phyloP scores from a whole-genome alignment of 169 alveolate genomes.

The Pseudocohnilembus persalinus region DNA sequence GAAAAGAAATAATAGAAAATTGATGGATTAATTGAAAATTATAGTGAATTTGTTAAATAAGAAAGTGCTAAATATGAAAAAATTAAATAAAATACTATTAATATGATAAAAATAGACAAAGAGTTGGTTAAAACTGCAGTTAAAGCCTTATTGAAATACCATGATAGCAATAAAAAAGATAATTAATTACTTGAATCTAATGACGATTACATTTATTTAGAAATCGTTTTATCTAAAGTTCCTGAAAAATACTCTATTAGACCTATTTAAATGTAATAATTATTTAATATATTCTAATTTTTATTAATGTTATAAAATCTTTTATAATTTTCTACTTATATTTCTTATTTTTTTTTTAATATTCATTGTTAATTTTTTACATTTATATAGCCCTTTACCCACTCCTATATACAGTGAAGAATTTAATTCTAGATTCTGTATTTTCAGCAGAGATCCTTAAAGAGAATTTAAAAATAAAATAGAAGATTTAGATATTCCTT shows the following conservation, averaged over 20 bases:
- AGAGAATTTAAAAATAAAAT: slow-evolving; percentile 28
- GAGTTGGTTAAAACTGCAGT: slow-evolving; percentile 16
- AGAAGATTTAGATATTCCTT: slow-evolving; percentile 17
- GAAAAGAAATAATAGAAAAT: slow-evolving; percentile 11
- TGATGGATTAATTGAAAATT: slow-evolving; percentile 3
- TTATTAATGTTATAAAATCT: slow-evolving; percentile 5
- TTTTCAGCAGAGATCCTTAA: slow-evolving; percentile 22
- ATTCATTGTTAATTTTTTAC: neutral
- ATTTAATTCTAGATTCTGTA: slow-evolving; percentile 12
- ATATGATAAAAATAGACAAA: slow-evolving; percentile 14
- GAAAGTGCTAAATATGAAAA: slow-evolving; percentile 12
- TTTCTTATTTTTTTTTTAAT: neutral
- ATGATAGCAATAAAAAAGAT: neutral
- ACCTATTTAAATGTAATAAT: slow-evolving; percentile 37
- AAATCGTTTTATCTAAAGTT: slow-evolving; percentile 32
- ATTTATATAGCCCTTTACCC: slow-evolving; percentile 11
- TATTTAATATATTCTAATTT: too few species aligned
- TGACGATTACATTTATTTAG: slow-evolving; percentile 49
- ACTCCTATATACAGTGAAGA: slow-evolving; percentile 13
- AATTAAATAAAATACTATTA: slow-evolving; percentile 5
- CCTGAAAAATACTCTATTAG: slow-evolving; percentile 44
- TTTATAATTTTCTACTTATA: too few species aligned
- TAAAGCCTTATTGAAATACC: slow-evolving; percentile 13
- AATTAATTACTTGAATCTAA: slow-evolving; percentile 7
- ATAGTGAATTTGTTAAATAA: neutral